Evolutionary conservation across 208 protist genomes (phyloP).

Genomic region (Porcisia deanei): DNA sequence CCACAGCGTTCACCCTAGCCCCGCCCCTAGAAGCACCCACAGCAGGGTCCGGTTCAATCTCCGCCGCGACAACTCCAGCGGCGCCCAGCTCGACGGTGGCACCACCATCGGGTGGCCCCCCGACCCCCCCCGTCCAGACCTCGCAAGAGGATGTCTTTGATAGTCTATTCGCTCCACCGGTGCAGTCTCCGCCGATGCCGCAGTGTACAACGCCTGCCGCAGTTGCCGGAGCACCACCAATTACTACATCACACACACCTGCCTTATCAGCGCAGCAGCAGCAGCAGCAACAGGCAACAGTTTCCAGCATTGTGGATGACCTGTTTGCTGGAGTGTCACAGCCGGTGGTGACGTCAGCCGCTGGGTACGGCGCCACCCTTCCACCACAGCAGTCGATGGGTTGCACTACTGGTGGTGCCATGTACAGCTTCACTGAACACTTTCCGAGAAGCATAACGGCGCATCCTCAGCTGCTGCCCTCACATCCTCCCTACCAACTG

Average conservation of each 20-base stretch:
- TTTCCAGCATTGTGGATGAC: conserved; percentile 31
- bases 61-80: conserved; percentile 10
- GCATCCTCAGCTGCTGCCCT: not conserved
- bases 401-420: not conserved
- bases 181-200: conserved; percentile 14
- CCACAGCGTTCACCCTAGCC: not conserved
- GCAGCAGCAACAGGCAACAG: conserved; percentile 3
- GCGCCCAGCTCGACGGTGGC: not conserved
- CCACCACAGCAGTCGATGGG: conserved; percentile 2
- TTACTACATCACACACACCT: not conserved
- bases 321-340: conserved; percentile 24
- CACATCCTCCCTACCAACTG: not conserved
- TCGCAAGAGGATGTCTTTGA: conserved; percentile 46
- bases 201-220: conserved; percentile 6
- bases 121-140: conserved; percentile 3
- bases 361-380: conserved; percentile 1
- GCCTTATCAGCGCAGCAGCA: not conserved
- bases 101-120: not conserved
- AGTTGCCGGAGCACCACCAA: not conserved
- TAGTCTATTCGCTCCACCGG: conserved; percentile 48
- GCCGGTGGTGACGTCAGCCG: not conserved
- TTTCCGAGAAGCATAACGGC: not conserved
- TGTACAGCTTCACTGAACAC: not conserved
- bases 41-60: not conserved
- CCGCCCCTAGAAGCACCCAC: not conserved